Evolutionary conservation across 345 rosid species (phyloP).

Genomic region (Kernera saxatilis): DNA sequence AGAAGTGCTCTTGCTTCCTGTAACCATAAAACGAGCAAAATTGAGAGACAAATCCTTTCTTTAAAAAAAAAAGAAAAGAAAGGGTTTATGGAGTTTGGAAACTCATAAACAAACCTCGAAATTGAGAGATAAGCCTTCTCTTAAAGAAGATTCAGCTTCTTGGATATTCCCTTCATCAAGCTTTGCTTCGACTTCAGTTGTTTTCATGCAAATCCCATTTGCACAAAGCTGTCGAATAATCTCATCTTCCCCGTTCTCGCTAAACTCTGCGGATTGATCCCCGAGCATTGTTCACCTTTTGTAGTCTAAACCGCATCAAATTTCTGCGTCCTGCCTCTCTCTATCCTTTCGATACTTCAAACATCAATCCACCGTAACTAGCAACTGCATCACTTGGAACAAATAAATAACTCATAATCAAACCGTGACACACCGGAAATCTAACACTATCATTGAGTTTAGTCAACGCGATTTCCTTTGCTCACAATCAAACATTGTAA

Average conservation of each 20-base stretch:
- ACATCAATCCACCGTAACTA: conserved; percentile 15
- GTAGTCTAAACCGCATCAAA: conserved; percentile 21
- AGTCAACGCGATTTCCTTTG: neutral
- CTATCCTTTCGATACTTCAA: conserved; percentile 4
- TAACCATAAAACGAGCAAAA: neutral
- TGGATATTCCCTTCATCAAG: conserved; percentile 86
- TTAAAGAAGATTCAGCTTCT: conserved; percentile 87
- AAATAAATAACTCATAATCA: conserved; percentile 2
- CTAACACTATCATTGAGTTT: neutral
- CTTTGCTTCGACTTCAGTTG: conserved; percentile 79
- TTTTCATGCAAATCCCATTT: conserved; percentile 64
- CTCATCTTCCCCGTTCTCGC: conserved; percentile 35
- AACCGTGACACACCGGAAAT: neutral
- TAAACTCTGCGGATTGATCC: conserved; percentile 34
- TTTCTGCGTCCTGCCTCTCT: neutral
- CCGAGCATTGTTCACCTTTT: conserved; percentile 29
- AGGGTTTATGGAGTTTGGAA: neutral
- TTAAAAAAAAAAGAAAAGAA: neutral
- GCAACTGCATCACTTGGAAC: conserved; percentile 22
- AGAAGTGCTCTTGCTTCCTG: conserved; percentile 98
- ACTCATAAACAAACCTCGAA: conserved; percentile 48
- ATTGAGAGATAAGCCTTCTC: conserved; percentile 84
- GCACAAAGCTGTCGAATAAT: conserved; percentile 47
- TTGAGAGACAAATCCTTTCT: neutral
- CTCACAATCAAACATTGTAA: conserved; percentile 12